Evolutionary conservation across 257 asterid genomes (phyloP).

Genomic region (Solanum ahanhuiri): DNA sequence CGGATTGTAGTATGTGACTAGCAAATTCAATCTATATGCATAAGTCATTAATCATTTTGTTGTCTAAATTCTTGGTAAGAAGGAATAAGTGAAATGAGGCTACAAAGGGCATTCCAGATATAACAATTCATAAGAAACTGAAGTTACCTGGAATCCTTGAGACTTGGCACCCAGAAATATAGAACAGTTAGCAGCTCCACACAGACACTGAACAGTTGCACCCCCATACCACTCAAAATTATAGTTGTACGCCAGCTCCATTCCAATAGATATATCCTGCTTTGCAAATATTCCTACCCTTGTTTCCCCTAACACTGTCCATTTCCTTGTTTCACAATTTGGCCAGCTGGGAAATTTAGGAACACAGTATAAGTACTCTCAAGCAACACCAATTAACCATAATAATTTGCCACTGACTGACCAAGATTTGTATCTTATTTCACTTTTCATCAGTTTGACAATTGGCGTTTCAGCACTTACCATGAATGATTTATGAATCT

Average conservation of each 20-base stretch:
- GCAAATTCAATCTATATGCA: not conserved
- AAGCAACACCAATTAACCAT: not conserved
- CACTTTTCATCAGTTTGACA: not conserved
- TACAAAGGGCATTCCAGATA: not conserved
- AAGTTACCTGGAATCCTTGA: constrained; percentile 85
- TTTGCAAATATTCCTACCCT: constrained; percentile 91
- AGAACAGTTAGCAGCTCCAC: constrained; percentile 87
- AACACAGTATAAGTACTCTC: not conserved
- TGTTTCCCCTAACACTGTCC: constrained; percentile 87
- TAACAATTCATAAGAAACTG: not conserved
- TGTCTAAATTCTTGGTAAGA: not conserved
- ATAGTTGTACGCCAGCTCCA: constrained; percentile 76
- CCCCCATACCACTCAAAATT: constrained; percentile 99
- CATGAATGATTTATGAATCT: constrained; percentile 95
- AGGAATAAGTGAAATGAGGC: not conserved
- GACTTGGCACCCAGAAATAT: constrained; percentile 94
- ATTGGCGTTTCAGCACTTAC: constrained; percentile 28
- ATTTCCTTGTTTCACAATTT: constrained; percentile 92
- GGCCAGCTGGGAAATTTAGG: constrained; percentile 52
- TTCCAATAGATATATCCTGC: constrained; percentile 55
- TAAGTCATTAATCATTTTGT: not conserved
- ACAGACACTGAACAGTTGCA: constrained; percentile 79
- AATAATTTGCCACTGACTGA: not conserved
- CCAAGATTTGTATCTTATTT: not conserved
- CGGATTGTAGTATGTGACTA: not conserved